Base-by-base conservation (phyloP, 148 eudicot species). In the Rhododendron williamsianum region DNA sequence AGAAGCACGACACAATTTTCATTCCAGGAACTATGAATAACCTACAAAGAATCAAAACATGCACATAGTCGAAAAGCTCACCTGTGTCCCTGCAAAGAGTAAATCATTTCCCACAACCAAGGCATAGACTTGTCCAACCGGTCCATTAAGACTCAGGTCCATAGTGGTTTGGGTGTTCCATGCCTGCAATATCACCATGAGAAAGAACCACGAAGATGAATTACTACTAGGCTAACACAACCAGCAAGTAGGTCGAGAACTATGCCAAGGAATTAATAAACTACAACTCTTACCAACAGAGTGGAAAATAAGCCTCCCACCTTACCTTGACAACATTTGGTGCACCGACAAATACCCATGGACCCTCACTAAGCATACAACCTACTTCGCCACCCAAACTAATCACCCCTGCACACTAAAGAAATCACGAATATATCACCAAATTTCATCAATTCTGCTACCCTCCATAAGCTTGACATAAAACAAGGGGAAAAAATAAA, bases 291-390 rank as follows among this genome's bases (percentile, higher is more conserved):
- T 45, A 58, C 63, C 49, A 86, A 43, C 15, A 77, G 54, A 46
- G 45, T 72, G 54, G 35, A 73, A 86, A 85, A 38, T 81, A 30
- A 48, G 74, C 36, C 58, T 82, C 84, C 86, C 83, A 77, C 81
- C 91, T 90, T 81, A 97, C 99, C 97, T 95, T 97, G 86, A 97
- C 99, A 89, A 93, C 85, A 89, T 97, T 94, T 33, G 94, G 93
- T 82, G 93, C 82, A 88, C 98, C 99, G 63, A 94, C 94, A 88
- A 95, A 97, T n/a, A 97, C 88, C 96, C 97, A 97, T 86, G 98
- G 98, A 13, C 99, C 99, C 92, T 97, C 99, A 85, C 93, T 97
- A 80, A 97, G 92, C 98, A 97, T 90, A 86, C 95, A 95, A 23
- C 98, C 98, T 43, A 97, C 88, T 90, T 96, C 96, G 78, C 94